Conservation (phyloP, 2,329 filamentous ascomycete genomes). For the Microascus cirrosus region DNA sequence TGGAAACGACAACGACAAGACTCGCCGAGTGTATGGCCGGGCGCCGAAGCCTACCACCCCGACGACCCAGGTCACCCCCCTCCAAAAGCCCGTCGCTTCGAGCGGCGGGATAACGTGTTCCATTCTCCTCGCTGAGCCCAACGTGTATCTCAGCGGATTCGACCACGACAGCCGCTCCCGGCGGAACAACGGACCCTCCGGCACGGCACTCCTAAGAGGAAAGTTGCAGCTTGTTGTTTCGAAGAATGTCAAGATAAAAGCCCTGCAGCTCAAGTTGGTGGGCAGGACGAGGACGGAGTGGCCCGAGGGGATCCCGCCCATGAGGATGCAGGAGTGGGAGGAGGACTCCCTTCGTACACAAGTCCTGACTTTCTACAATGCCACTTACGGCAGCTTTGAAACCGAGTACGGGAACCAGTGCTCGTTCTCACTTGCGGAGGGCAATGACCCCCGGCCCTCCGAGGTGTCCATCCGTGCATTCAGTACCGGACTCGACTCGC, state of each 20-base stretch:
- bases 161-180: slow-evolving; percentile 52
- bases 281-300: slow-evolving; percentile 85
- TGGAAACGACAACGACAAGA: background rate
- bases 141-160: slow-evolving; percentile 68
- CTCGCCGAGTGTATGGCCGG: background rate
- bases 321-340: slow-evolving; percentile 74
- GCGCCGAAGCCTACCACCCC: background rate
- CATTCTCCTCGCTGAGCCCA: slow-evolving; percentile 68
- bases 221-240: slow-evolving; percentile 71
- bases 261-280: slow-evolving; percentile 74
- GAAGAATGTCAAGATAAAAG: slow-evolving; percentile 89
- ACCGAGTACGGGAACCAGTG: slow-evolving; percentile 54
- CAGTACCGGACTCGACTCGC: slow-evolving; percentile 10
- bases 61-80: background rate
- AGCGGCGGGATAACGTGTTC: slow-evolving; percentile 66
- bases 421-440: slow-evolving; percentile 35
- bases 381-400: slow-evolving; percentile 49
- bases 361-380: slow-evolving; percentile 87
- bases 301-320: slow-evolving; percentile 89
- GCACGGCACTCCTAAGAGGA: slow-evolving; percentile 80
- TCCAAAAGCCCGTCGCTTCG: slow-evolving; percentile 59
- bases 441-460: slow-evolving; percentile 16
- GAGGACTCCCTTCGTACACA: slow-evolving; percentile 80
- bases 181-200: slow-evolving; percentile 44
- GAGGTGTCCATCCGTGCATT: slow-evolving; percentile 13